Evolutionary conservation across 106 monocot genomes (phyloP), one percentile per base, ranked within the genome.

Genomic region (Chionographis japonica): DNA sequence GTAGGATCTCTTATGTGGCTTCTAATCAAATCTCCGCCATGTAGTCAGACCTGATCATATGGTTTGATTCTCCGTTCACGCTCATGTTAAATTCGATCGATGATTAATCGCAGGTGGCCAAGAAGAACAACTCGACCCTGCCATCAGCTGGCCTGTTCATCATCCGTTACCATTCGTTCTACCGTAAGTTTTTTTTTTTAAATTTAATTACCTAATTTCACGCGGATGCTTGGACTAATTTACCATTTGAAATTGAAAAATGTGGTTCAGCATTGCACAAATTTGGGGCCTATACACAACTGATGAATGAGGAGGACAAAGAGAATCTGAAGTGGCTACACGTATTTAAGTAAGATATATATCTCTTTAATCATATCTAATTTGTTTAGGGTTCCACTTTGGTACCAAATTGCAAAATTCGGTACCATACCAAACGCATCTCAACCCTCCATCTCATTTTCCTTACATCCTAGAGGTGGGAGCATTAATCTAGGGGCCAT

Each of bases 261-360:
- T 54, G 15, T 62, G 0, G 46, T 68, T 42, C 79, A 94, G 91
- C 91, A 36, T 62, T 95, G 67, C 95, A 95, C 77, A 85, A 66
- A 58, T 79, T 72, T 62, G 91, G 91, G 69, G 95, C 95, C 2
- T 95, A 95, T 72, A 53, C 40, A 19, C 54, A 82, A 63, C 67
- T 95, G 58, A 86, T 95, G 95, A 95, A 92, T 65, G 91, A 92
- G 41, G 91, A 95, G 60, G 91, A 95, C 65, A 84, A 68, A 60
- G 83, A 95, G 65, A 95, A 88, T 52, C 63, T 91, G n/a, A 91
- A 95, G 60, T 95, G 95, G 95, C 77, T 95, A 0, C 81, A 82
- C 62, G 41, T 92, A 42, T 95, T 95, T 69, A 95, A 95, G 92
- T 93, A 77, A 73, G 73, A 66, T 35, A 13, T 17, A 66, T 35